Evolutionary conservation across 768 basidiomycete species (phyloP).

Genomic region (Suillus plorans): DNA sequence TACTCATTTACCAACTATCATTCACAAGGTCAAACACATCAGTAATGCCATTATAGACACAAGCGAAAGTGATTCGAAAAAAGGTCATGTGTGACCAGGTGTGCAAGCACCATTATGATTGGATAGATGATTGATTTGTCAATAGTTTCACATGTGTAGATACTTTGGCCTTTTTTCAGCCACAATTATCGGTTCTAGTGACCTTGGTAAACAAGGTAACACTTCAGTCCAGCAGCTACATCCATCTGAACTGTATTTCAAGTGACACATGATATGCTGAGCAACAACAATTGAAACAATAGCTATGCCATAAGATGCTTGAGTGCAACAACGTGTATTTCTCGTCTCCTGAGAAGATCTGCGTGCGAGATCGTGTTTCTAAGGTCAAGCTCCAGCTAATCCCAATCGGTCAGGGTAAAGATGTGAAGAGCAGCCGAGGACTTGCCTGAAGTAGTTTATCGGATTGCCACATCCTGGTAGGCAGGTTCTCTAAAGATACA

Average conservation of each 20-base stretch:
- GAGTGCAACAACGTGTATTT: conserved; percentile 49
- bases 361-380: conserved; percentile 49
- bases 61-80: too few species aligned
- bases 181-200: too few species aligned
- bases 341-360: conserved; percentile 56
- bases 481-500: conserved; percentile 83
- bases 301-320: conserved; percentile 37
- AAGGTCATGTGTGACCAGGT: too few species aligned
- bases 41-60: too few species aligned
- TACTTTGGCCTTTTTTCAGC: too few species aligned
- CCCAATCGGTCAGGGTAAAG: neutral
- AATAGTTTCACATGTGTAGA: too few species aligned
- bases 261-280: neutral
- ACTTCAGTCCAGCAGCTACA: too few species aligned
- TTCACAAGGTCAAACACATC: too few species aligned
- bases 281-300: neutral
- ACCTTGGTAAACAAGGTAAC: too few species aligned
- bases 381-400: conserved; percentile 58
- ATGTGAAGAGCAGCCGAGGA: conserved; percentile 3
- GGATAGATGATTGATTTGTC: too few species aligned
- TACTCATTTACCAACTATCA: too few species aligned
- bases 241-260: neutral
- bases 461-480: conserved; percentile 91
- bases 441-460: conserved; percentile 87
- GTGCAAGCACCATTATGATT: too few species aligned